phyloP scores from a whole-genome alignment of 2,329 filamentous ascomycete genomes.

The Teratosphaeriaceae sp. region DNA sequence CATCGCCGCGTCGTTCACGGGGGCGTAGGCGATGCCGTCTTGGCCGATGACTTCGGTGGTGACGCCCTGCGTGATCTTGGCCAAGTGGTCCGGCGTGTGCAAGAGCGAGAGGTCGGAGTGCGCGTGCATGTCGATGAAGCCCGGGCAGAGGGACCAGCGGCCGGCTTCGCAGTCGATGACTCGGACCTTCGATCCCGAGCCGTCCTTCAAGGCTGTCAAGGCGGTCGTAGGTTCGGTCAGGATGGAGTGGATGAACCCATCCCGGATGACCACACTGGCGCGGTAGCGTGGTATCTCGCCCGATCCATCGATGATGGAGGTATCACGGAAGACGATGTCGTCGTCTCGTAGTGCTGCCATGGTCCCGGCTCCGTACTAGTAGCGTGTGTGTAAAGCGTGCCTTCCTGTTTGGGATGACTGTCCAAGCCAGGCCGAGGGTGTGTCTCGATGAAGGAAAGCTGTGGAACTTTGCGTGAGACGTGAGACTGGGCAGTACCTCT shows the following conservation, averaged over 20 bases:
- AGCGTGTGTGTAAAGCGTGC: too few species aligned
- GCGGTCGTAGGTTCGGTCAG: neutral
- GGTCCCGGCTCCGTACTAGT: neutral
- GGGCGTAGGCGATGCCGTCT: slow-evolving; percentile 24
- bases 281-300: slow-evolving; percentile 15
- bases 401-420: too few species aligned
- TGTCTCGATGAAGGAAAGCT: too few species aligned
- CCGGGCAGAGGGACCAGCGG: slow-evolving; percentile 21
- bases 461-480: too few species aligned
- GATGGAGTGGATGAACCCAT: slow-evolving; percentile 16
- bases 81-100: slow-evolving; percentile 20
- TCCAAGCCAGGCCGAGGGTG: too few species aligned
- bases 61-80: slow-evolving; percentile 25
- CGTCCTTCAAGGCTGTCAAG: too few species aligned
- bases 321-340: slow-evolving; percentile 16
- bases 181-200: too few species aligned
- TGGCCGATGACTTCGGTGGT: slow-evolving; percentile 26
- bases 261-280: slow-evolving; percentile 15
- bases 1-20: slow-evolving; percentile 18
- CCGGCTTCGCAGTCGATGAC: slow-evolving; percentile 22
- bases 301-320: slow-evolving; percentile 21
- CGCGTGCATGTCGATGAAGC: slow-evolving; percentile 28
- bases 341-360: neutral
- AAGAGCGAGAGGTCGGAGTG: slow-evolving; percentile 24
- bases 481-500: too few species aligned